Conservation (phyloP, 192 early-diverging fungal species). For the Mortierella alpina region DNA sequence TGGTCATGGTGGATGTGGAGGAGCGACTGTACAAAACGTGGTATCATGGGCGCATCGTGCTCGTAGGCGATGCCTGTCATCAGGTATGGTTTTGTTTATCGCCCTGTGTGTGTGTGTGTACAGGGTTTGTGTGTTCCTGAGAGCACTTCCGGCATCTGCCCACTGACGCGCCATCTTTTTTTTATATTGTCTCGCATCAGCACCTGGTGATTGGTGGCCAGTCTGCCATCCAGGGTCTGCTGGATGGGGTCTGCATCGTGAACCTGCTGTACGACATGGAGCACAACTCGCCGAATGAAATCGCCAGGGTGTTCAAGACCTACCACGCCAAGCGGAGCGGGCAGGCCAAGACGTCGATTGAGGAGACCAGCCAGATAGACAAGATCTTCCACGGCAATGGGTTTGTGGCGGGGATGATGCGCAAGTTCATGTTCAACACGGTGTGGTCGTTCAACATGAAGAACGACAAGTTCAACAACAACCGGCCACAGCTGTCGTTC, state of each 20-base stretch:
- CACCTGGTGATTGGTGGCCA: conserved; percentile 15
- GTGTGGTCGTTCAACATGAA: conserved; percentile 20
- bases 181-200: background rate
- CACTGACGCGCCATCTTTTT: background rate
- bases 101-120: no score
- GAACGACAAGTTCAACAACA: conserved; percentile 28
- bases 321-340: conserved; percentile 10
- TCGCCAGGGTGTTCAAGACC: conserved; percentile 20
- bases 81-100: conserved; percentile 1
- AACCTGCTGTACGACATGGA: conserved; percentile 31
- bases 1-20: conserved; percentile 15
- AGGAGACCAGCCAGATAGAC: conserved; percentile 8
- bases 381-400: conserved; percentile 22
- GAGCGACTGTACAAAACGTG: conserved; percentile 36
- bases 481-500: conserved; percentile 31
- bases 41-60: conserved; percentile 32
- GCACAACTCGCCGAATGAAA: conserved; percentile 16
- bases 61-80: conserved; percentile 39
- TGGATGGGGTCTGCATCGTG: conserved; percentile 26
- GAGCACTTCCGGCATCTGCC: no score
- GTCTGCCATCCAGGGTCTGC: conserved; percentile 5
- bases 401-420: conserved; percentile 18
- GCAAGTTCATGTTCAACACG: conserved; percentile 19
- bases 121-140: no score
- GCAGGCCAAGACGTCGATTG: conserved; percentile 10